These are phyloP conservation scores for Calocybe cyanea DNA, from an alignment of 768 basidiomycete species.

Conservation along the genomic window DNA sequence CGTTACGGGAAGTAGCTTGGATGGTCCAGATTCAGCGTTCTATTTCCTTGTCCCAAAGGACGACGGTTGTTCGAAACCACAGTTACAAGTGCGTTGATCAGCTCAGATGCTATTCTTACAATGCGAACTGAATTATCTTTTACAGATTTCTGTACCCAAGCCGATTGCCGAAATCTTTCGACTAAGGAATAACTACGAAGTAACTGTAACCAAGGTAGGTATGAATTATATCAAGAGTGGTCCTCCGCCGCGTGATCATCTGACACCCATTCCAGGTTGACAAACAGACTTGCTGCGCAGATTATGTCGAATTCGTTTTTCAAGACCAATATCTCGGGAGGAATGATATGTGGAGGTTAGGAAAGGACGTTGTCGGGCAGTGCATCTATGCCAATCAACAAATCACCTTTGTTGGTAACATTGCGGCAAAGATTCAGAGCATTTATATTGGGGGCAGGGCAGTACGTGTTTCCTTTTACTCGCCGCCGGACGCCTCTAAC, in stretches of 20 bases:
- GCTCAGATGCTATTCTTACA: neutral
- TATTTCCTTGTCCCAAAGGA: constrained; percentile 68
- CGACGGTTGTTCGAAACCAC: constrained; percentile 54
- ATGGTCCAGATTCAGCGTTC: constrained; percentile 38
- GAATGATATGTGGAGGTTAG: constrained; percentile 95
- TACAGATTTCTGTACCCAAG: constrained; percentile 71
- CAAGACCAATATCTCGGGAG: constrained; percentile 95
- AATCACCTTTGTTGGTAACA: constrained; percentile 77
- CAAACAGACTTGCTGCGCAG: constrained; percentile 55
- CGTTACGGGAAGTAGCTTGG: constrained; percentile 41
- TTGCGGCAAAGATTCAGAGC: constrained; percentile 75
- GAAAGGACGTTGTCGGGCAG: constrained; percentile 73
- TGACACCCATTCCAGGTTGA: constrained; percentile 54
- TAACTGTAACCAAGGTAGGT: constrained; percentile 64
- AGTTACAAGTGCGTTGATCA: constrained; percentile 50
- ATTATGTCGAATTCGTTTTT: constrained; percentile 87
- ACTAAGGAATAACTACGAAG: constrained; percentile 68
- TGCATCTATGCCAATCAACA: constrained; percentile 85
- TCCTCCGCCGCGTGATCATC: constrained; percentile 4
- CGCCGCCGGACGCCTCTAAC: constrained; percentile 3
- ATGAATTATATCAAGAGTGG: neutral
- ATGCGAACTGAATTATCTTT: neutral
- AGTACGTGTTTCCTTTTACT: constrained; percentile 31
- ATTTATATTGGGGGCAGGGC: constrained; percentile 71
- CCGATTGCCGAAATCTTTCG: constrained; percentile 69